phyloP scores from a whole-genome alignment of 2,329 filamentous ascomycete species.

The Rosellinia necatrix region DNA sequence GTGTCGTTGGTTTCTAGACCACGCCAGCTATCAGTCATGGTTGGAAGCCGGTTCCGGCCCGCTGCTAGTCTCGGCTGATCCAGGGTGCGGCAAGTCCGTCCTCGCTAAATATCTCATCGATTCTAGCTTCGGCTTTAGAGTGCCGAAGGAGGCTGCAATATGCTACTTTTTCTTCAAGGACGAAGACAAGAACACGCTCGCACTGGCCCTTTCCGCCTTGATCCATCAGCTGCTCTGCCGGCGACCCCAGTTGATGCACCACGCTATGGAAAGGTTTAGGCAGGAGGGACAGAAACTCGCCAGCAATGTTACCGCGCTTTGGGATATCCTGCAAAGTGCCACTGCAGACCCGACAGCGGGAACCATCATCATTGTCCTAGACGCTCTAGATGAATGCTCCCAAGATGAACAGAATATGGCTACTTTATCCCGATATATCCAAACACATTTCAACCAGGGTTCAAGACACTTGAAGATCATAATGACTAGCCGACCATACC shows the following conservation, averaged over 20 bases:
- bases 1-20: slow-evolving; percentile 2
- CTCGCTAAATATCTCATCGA: slow-evolving; percentile 4
- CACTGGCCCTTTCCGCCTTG: not conserved
- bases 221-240: slow-evolving; percentile 6
- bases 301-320: not conserved
- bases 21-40: not conserved
- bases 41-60: not conserved
- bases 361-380: not conserved
- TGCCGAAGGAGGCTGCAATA: slow-evolving; percentile 1
- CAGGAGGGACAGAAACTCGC: not conserved
- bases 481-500: slow-evolving; percentile 7
- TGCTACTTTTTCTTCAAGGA: slow-evolving; percentile 17
- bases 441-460: not conserved
- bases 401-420: not conserved
- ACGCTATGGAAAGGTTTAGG: not conserved
- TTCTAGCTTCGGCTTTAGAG: not conserved
- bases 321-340: not conserved
- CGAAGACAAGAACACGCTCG: not conserved
- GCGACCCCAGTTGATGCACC: not conserved
- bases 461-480: not conserved
- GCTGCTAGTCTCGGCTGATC: not conserved
- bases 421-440: not conserved
- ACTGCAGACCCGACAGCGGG: not conserved
- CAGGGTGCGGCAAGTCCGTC: slow-evolving; percentile 12
- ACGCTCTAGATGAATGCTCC: slow-evolving; percentile 5